Evolutionary conservation across 345 rosid species (phyloP).

Genomic region (Cardamine occulta): DNA sequence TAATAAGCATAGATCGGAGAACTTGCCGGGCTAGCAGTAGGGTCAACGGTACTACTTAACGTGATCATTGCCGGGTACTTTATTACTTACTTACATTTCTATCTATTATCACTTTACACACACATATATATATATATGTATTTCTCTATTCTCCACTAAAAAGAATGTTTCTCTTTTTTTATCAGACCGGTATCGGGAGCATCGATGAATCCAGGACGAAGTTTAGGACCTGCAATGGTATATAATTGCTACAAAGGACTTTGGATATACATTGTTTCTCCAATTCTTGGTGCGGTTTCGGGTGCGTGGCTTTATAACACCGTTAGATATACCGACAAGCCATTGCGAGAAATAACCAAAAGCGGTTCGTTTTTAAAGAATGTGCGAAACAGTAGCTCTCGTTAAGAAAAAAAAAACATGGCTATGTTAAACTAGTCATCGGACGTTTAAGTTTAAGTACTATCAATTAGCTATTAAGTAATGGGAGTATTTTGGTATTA

Average conservation of each 20-base stretch:
- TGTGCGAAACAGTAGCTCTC: constrained; percentile 36
- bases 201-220: constrained; percentile 90
- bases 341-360: constrained; percentile 64
- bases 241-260: constrained; percentile 57
- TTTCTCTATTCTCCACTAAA: background rate
- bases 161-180: too few relatives aligned
- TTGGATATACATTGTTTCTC: constrained; percentile 71
- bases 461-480: constrained; percentile 4
- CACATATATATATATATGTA: too few relatives aligned
- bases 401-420: background rate
- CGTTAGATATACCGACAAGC: constrained; percentile 81
- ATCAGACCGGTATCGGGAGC: constrained; percentile 80
- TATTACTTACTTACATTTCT: background rate
- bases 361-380: constrained; percentile 58
- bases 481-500: constrained; percentile 8
- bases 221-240: constrained; percentile 86
- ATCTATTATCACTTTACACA: background rate
- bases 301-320: constrained; percentile 82
- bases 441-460: constrained; percentile 25
- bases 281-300: constrained; percentile 68
- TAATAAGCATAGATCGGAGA: constrained; percentile 71
- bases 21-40: constrained; percentile 92
- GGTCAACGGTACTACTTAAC: constrained; percentile 80
- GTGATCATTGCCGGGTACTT: constrained; percentile 87
- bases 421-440: constrained; percentile 10